Percentiles rank a stretch among this genome's conserved stretches.
Conservation (phyloP, 768 basidiomycete species). For the Rhizopogon sp. region DNA sequence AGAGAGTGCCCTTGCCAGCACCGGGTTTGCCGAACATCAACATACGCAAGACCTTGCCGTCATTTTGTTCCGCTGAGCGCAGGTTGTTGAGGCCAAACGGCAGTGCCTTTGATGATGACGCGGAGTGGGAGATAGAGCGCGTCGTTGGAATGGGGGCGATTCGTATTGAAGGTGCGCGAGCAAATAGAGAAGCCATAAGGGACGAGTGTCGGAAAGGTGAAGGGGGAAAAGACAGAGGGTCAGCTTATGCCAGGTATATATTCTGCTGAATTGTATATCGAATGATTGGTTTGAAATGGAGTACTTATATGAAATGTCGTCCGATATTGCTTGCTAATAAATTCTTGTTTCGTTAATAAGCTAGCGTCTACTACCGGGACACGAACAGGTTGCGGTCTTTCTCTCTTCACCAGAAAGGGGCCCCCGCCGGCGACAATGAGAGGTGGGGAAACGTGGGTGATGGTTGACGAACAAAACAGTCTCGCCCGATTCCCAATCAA, state of each 20-base stretch:
- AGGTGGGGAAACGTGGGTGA: not conserved
- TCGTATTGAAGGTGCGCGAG: constrained; percentile 11
- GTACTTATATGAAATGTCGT: constrained; percentile 4
- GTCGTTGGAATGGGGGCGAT: constrained; percentile 7
- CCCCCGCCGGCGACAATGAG: not conserved
- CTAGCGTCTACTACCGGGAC: not conserved
- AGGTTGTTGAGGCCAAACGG: constrained; percentile 47
- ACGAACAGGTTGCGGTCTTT: not conserved
- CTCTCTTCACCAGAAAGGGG: not conserved
- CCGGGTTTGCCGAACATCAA: constrained; percentile 61
- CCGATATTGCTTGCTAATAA: constrained; percentile 1
- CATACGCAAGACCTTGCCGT: constrained; percentile 36
- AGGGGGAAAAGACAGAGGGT: not conserved
- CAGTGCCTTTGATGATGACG: constrained; percentile 34
- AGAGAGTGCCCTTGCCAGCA: constrained; percentile 82
- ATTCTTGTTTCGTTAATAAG: constrained; percentile 2
- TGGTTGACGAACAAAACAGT: too few species aligned
- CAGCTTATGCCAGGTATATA: constrained; percentile 14
- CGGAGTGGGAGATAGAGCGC: constrained; percentile 26
- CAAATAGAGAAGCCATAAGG: constrained; percentile 14
- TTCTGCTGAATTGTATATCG: constrained; percentile 5
- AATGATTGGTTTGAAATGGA: constrained; percentile 8
- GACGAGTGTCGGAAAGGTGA: not conserved
- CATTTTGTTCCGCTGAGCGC: constrained; percentile 19
- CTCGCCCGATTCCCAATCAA: too few species aligned